Evolutionary conservation across 306 rosid species (phyloP).

Genomic region (Mucuna pruriens): DNA sequence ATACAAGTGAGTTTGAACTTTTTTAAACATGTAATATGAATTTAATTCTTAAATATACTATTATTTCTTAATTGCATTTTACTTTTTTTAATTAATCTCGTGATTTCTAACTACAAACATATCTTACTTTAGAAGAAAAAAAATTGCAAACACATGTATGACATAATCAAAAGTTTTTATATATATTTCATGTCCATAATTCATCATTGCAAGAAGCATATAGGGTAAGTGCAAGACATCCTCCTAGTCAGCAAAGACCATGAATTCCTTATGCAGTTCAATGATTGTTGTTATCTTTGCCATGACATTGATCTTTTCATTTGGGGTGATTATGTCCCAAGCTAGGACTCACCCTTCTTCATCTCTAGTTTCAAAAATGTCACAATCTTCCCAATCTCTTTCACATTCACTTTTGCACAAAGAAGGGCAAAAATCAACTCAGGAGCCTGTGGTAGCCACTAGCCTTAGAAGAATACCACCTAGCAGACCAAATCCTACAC

Average conservation of each 20-base stretch:
- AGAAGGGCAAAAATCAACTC: conserved; percentile 39
- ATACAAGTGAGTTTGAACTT: too few relatives aligned
- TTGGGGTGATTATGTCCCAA: conserved; percentile 37
- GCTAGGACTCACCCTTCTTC: conserved; percentile 57
- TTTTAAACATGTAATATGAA: too few relatives aligned
- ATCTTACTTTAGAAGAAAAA: too few relatives aligned
- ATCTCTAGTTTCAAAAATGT: conserved; percentile 37
- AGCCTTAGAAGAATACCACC: conserved; percentile 79
- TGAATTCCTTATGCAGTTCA: conserved; percentile 57
- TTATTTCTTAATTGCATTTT: too few relatives aligned
- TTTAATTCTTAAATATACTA: too few relatives aligned
- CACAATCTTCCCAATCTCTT: conserved; percentile 38
- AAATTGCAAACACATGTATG: too few relatives aligned
- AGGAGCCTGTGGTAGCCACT: conserved; percentile 33
- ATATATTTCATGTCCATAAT: conserved; percentile 9
- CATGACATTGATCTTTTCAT: conserved; percentile 54
- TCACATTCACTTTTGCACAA: not conserved
- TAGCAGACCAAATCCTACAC: conserved; percentile 82
- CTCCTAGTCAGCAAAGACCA: conserved; percentile 56
- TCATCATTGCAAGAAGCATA: conserved; percentile 51
- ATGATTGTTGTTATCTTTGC: conserved; percentile 49
- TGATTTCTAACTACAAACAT: too few relatives aligned
- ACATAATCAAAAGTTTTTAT: not conserved
- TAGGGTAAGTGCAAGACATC: conserved; percentile 49
- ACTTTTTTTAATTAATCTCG: too few relatives aligned